Evolutionary conservation across 495 filamentous ascomycete genomes (phyloP).

Genomic region (Viridothelium virens): DNA sequence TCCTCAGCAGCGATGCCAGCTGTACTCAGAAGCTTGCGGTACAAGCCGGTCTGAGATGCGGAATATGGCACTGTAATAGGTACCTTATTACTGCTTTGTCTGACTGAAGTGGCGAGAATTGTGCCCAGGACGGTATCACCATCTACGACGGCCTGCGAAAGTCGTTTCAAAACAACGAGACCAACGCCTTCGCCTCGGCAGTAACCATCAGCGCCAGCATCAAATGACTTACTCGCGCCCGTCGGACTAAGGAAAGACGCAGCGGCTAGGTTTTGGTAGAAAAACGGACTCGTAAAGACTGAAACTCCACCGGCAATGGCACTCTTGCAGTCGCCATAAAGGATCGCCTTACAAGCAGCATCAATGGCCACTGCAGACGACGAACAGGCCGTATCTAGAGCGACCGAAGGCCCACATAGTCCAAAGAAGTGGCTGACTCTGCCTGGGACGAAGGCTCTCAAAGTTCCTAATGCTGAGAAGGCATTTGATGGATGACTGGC

Average conservation of each 20-base stretch:
- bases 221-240: constrained; percentile 38
- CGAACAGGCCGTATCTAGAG: constrained; percentile 34
- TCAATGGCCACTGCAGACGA: constrained; percentile 32
- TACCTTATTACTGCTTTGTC: constrained; percentile 29
- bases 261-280: constrained; percentile 27
- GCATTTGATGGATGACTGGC: background rate
- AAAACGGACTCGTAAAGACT: constrained; percentile 33
- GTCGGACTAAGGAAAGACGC: constrained; percentile 35
- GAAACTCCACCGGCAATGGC: constrained; percentile 37
- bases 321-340: constrained; percentile 34
- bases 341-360: constrained; percentile 33
- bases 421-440: constrained; percentile 27
- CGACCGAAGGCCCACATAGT: constrained; percentile 9
- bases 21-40: constrained; percentile 18
- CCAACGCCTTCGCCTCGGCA: constrained; percentile 35
- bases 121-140: constrained; percentile 29
- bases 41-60: constrained; percentile 24
- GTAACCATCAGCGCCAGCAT: constrained; percentile 37
- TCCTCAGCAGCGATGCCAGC: constrained; percentile 22
- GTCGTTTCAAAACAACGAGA: constrained; percentile 33
- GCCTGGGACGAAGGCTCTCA: constrained; percentile 26
- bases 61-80: constrained; percentile 35
- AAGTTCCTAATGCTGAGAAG: constrained; percentile 16
- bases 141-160: constrained; percentile 32
- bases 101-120: constrained; percentile 27